These are phyloP conservation scores for Xenoacremonium recifei DNA, from an alignment of 2,329 filamentous ascomycete genomes.

Conservation along the genomic window DNA sequence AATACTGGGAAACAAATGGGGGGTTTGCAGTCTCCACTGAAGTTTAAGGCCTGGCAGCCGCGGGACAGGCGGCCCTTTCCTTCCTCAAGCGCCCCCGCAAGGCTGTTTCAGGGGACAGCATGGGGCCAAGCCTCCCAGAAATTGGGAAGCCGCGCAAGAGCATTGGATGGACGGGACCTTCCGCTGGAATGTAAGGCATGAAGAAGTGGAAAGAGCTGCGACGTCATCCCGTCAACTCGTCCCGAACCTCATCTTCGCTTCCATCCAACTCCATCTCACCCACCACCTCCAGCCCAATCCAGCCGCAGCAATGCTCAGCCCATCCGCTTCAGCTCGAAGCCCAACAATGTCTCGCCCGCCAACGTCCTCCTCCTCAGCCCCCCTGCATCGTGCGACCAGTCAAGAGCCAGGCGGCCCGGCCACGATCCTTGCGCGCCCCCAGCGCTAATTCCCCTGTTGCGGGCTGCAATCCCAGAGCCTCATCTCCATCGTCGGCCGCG, in stretches of 20 bases:
- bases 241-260: neutral
- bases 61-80: too few relatives aligned
- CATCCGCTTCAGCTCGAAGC: neutral
- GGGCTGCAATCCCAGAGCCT: neutral
- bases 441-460: neutral
- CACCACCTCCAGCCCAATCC: neutral
- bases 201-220: too few relatives aligned
- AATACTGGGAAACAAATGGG: too few relatives aligned
- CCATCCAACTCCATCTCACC: neutral
- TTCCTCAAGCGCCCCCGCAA: too few relatives aligned
- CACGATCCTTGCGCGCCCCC: neutral
- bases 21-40: too few relatives aligned
- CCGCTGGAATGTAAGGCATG: too few relatives aligned
- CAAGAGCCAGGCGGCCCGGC: neutral
- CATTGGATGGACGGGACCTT: too few relatives aligned
- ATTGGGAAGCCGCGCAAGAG: neutral
- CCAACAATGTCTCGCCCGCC: constrained; percentile 15
- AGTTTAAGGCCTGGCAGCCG: too few relatives aligned
- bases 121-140: neutral
- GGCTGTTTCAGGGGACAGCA: neutral
- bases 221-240: neutral
- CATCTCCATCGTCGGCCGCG: neutral
- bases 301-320: neutral
- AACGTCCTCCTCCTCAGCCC: constrained; percentile 5
- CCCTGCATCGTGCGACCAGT: neutral